phyloP scores from a whole-genome alignment of 2,329 filamentous ascomycete genomes.

The Zarea fungicola region DNA sequence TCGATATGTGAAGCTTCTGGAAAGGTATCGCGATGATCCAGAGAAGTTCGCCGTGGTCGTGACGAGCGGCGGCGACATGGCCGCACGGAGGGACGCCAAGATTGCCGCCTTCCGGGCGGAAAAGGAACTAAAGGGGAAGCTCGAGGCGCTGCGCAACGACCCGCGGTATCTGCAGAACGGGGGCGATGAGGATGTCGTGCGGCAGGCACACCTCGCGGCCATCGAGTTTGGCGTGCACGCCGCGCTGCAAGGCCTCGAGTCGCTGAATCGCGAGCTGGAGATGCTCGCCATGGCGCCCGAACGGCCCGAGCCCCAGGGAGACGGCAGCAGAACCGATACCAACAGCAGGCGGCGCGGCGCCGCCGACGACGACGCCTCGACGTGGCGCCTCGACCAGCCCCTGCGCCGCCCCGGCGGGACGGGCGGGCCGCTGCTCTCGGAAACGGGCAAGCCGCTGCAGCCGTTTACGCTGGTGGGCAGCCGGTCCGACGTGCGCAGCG shows the following conservation, averaged over 20 bases:
- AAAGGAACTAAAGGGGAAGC: constrained; percentile 74
- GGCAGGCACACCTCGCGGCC: constrained; percentile 72
- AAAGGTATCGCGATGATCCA: constrained; percentile 67
- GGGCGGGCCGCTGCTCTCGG: constrained; percentile 69
- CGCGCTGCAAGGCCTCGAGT: constrained; percentile 82
- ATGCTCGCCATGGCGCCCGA: constrained; percentile 71
- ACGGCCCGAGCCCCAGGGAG: constrained; percentile 27
- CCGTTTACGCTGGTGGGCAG: constrained; percentile 83
- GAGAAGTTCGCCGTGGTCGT: constrained; percentile 64
- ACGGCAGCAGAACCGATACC: constrained; percentile 25
- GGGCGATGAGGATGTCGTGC: constrained; percentile 78
- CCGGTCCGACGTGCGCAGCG: constrained; percentile 67
- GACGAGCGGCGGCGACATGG: constrained; percentile 43
- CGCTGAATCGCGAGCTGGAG: constrained; percentile 75
- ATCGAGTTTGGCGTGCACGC: constrained; percentile 69
- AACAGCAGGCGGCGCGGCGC: constrained; percentile 34
- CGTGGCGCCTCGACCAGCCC: constrained; percentile 67
- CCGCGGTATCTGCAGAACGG: constrained; percentile 53
- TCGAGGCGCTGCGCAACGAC: constrained; percentile 53
- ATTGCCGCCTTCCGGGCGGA: constrained; percentile 81
- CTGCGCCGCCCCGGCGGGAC: constrained; percentile 52
- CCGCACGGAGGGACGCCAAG: constrained; percentile 72
- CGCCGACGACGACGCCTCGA: constrained; percentile 41
- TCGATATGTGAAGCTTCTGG: constrained; percentile 63
- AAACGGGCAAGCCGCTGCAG: constrained; percentile 76